Evolutionary conservation across 2,329 filamentous ascomycete species (phyloP).

Genomic region (Penicillium capsulatum): DNA sequence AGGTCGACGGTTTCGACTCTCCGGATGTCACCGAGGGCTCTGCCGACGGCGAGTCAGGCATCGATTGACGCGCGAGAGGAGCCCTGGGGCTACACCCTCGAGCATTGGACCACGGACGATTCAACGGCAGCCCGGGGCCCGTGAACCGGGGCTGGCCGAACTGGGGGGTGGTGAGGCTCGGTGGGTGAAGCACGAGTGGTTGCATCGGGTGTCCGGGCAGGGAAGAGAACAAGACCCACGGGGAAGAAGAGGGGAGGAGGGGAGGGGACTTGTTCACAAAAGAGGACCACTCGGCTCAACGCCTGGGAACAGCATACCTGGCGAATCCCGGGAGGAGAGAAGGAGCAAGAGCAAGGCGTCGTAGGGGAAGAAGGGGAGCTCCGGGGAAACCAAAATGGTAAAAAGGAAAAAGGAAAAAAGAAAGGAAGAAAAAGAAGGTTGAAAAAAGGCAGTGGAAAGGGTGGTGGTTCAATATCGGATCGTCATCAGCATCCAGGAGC

Average conservation of each 20-base stretch:
- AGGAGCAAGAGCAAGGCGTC: constrained; percentile 2
- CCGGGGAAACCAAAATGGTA: constrained; percentile 10
- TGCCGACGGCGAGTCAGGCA: constrained; percentile 41
- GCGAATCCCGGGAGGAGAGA: constrained; percentile 10
- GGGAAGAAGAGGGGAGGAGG: constrained; percentile 5
- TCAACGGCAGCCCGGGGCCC: constrained; percentile 33
- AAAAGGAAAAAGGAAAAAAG: neutral
- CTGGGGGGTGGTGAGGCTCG: constrained; percentile 35
- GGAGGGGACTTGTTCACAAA: constrained; percentile 21
- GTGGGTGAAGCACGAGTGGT: constrained; percentile 40
- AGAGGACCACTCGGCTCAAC: constrained; percentile 20
- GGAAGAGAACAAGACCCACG: constrained; percentile 14
- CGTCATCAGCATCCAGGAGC: constrained; percentile 23
- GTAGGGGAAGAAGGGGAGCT: constrained; percentile 6
- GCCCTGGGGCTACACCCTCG: constrained; percentile 38
- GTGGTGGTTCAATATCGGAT: constrained; percentile 25
- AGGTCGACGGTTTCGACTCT: constrained; percentile 30
- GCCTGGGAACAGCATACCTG: constrained; percentile 30
- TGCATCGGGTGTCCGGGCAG: constrained; percentile 35
- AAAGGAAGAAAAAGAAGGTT: constrained; percentile 7
- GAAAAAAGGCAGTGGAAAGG: constrained; percentile 10
- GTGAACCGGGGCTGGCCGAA: constrained; percentile 36
- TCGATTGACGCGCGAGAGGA: constrained; percentile 40
- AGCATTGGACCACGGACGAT: constrained; percentile 36
- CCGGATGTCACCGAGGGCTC: constrained; percentile 37